Evolutionary conservation across 306 rosid species (phyloP).

Genomic region (Rosa lucieae): DNA sequence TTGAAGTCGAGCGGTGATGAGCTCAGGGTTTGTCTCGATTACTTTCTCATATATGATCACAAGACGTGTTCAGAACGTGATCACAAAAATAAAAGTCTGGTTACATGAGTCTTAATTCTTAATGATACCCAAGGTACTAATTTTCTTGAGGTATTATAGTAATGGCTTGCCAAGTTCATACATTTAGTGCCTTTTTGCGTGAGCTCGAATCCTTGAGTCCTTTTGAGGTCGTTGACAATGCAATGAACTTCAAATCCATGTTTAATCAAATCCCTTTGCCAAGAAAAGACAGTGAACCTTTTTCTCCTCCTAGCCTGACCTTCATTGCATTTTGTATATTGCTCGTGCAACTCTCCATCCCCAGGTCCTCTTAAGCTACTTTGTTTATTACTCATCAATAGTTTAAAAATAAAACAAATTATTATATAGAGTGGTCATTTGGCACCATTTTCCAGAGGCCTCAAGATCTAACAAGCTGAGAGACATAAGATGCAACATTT

Average conservation of each 20-base stretch:
- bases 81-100: background rate
- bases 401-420: background rate
- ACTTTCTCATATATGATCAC: too few species aligned
- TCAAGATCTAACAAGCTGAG: slow-evolving; percentile 26
- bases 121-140: background rate
- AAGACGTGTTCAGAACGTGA: background rate
- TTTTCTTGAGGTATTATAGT: background rate
- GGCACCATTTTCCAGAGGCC: slow-evolving; percentile 27
- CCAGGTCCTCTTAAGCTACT: background rate
- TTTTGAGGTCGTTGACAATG: slow-evolving; percentile 23
- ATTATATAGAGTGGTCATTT: slow-evolving; percentile 8
- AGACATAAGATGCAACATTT: slow-evolving; percentile 58
- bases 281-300: slow-evolving; percentile 19
- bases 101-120: background rate
- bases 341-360: background rate
- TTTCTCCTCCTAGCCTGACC: slow-evolving; percentile 11
- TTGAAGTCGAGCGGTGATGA: too few species aligned
- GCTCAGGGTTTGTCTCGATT: too few species aligned
- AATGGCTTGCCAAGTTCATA: background rate
- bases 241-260: background rate
- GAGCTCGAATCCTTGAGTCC: background rate
- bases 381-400: slow-evolving; percentile 2
- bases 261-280: slow-evolving; percentile 11
- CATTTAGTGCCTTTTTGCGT: background rate
- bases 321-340: background rate